Conservation (phyloP, 2,329 filamentous ascomycete genomes). For the Aspergillus glaucus region DNA sequence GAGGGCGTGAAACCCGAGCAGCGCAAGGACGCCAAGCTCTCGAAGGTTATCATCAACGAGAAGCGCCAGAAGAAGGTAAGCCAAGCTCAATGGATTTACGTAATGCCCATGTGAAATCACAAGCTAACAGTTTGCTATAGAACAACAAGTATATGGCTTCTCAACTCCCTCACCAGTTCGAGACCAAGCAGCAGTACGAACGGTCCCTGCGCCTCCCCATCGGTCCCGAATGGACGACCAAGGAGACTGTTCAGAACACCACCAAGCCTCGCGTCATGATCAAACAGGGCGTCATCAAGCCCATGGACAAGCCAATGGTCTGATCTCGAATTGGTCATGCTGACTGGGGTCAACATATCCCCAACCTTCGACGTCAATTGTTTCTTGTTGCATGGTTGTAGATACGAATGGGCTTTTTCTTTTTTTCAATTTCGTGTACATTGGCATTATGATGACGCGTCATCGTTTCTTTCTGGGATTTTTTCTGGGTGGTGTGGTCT, state of each 20-base stretch:
- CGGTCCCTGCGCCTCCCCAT: slow-evolving; percentile 77
- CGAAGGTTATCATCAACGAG: slow-evolving; percentile 86
- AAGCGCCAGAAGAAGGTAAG: slow-evolving; percentile 78
- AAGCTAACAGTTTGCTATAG: slow-evolving; percentile 35
- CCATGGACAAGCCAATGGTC: slow-evolving; percentile 71
- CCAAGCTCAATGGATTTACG: not conserved
- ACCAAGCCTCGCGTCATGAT: slow-evolving; percentile 85
- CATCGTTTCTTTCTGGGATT: not conserved
- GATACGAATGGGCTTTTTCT: not conserved
- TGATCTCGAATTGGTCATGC: slow-evolving; percentile 20
- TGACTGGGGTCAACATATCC: no score
- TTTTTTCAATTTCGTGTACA: no score
- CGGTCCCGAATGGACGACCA: slow-evolving; percentile 94
- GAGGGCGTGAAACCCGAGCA: slow-evolving; percentile 70
- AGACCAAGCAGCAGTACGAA: slow-evolving; percentile 84
- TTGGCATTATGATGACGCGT: not conserved
- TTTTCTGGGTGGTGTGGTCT: not conserved
- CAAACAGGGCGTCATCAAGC: slow-evolving; percentile 83
- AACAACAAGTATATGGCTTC: slow-evolving; percentile 83
- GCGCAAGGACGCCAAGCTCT: slow-evolving; percentile 74
- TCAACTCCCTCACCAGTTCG: slow-evolving; percentile 81
- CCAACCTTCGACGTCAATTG: not conserved
- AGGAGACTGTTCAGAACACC: slow-evolving; percentile 81
- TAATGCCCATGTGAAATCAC: not conserved
- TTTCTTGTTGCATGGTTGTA: not conserved